These are phyloP conservation scores for Trichoderma harzianum DNA, from an alignment of 2,329 filamentous ascomycete genomes.

Conservation along the genomic window DNA sequence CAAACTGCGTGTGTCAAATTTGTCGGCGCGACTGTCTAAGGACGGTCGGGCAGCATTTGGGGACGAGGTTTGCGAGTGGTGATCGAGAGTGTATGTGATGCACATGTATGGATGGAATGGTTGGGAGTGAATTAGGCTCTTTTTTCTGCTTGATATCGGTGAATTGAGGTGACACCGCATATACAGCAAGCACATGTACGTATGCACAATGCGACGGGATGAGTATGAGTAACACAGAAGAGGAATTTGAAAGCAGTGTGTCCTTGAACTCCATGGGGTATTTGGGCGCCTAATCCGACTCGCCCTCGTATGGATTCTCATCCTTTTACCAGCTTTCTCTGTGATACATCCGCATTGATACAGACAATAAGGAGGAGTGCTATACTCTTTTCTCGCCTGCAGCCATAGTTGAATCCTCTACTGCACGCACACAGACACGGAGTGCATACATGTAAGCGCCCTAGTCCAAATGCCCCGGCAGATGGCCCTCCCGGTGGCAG, in stretches of 20 bases:
- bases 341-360: background rate
- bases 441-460: background rate
- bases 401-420: background rate
- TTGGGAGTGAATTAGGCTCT: conserved; percentile 20
- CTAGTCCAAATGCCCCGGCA: background rate
- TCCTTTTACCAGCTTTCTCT: background rate
- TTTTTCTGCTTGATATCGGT: background rate
- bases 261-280: background rate
- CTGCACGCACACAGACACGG: background rate
- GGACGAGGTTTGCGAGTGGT: background rate
- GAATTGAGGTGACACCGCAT: background rate
- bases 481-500: conserved; percentile 3
- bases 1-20: background rate
- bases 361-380: background rate
- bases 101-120: background rate
- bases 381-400: background rate
- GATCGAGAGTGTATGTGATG: background rate
- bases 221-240: background rate
- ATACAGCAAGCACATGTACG: background rate
- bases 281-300: background rate
- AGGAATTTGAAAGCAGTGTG: background rate
- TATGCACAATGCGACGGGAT: background rate
- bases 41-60: background rate
- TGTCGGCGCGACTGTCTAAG: background rate
- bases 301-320: background rate